Evolutionary conservation across 805 yeast genomes (phyloP).

Genomic region (Wickerhamiella alocasiicola): DNA sequence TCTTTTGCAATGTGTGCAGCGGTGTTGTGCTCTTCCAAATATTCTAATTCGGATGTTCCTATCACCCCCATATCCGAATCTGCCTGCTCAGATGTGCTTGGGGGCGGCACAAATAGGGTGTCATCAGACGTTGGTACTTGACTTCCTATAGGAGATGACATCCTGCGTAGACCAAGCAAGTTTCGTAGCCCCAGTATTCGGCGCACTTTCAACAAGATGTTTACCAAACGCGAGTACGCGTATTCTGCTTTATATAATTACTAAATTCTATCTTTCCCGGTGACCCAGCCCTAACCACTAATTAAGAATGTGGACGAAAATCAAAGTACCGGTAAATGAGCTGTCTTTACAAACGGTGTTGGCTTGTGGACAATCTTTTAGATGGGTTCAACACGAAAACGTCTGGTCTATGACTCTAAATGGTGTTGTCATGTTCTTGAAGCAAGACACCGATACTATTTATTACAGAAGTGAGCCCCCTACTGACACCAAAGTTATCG

Average conservation of each 20-base stretch:
- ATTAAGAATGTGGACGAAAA: conserved; percentile 7
- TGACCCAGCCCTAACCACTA: background rate
- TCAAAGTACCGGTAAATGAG: background rate
- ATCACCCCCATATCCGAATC: background rate
- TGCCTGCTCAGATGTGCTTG: too few species aligned
- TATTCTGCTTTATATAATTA: too few species aligned
- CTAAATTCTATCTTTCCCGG: too few species aligned
- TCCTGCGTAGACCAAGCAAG: too few species aligned
- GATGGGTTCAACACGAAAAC: conserved; percentile 55
- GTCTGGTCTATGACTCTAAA: conserved; percentile 42
- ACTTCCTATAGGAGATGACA: too few species aligned
- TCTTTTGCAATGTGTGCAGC: background rate
- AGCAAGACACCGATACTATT: conserved; percentile 41
- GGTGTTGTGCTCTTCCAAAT: background rate
- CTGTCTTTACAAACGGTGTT: conserved; percentile 35
- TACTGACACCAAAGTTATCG: conserved; percentile 30
- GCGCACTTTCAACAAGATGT: too few species aligned
- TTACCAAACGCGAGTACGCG: too few species aligned
- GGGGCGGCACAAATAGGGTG: too few species aligned
- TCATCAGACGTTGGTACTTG: too few species aligned
- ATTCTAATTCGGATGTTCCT: background rate
- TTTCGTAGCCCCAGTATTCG: too few species aligned
- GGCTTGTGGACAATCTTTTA: conserved; percentile 75
- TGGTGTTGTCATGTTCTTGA: conserved; percentile 50
- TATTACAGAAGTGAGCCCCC: conserved; percentile 34